phyloP scores from a whole-genome alignment of 768 basidiomycete genomes.

The Neoboletus subvelutipes region DNA sequence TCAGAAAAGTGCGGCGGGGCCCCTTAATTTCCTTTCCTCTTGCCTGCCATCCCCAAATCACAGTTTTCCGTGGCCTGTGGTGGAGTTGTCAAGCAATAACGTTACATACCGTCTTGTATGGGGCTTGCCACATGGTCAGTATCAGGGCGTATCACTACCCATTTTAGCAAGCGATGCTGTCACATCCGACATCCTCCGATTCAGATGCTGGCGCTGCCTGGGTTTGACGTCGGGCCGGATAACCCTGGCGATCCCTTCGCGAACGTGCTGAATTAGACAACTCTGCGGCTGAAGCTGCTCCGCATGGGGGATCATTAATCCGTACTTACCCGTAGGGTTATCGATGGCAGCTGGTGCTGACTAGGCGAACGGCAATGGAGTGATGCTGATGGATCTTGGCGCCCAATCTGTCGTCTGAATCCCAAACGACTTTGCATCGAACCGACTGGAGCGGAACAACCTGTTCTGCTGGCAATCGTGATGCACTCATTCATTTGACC shows the following conservation, averaged over 20 bases:
- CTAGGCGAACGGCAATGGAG: slow-evolving; percentile 11
- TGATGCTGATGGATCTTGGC: slow-evolving; percentile 19
- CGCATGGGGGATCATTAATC: slow-evolving; percentile 27
- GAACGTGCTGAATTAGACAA: slow-evolving; percentile 24
- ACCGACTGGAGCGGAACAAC: slow-evolving; percentile 26
- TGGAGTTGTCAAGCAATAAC: slow-evolving; percentile 15
- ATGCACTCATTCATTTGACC: slow-evolving; percentile 22
- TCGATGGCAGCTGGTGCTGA: slow-evolving; percentile 22
- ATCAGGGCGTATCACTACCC: slow-evolving; percentile 24
- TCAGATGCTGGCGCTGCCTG: neutral
- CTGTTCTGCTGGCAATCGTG: slow-evolving; percentile 19
- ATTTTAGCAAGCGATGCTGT: slow-evolving; percentile 15
- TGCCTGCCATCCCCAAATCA: neutral
- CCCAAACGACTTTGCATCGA: slow-evolving; percentile 13
- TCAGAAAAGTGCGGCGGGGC: neutral
- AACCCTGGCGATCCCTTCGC: slow-evolving; percentile 35
- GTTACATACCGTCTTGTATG: slow-evolving; percentile 1
- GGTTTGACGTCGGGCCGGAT: slow-evolving; percentile 26
- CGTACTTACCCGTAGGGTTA: slow-evolving; percentile 15
- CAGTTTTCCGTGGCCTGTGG: slow-evolving; percentile 5
- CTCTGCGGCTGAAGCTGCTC: slow-evolving; percentile 16
- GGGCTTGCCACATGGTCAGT: slow-evolving; percentile 22
- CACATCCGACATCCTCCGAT: slow-evolving; percentile 30
- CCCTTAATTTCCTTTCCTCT: slow-evolving; percentile 23
- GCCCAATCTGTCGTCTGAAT: slow-evolving; percentile 6